Evolutionary conservation across 139 green algal species (phyloP), one percentile per base, ranked within the genome.

Genomic region (Ostreobium quekettii): DNA sequence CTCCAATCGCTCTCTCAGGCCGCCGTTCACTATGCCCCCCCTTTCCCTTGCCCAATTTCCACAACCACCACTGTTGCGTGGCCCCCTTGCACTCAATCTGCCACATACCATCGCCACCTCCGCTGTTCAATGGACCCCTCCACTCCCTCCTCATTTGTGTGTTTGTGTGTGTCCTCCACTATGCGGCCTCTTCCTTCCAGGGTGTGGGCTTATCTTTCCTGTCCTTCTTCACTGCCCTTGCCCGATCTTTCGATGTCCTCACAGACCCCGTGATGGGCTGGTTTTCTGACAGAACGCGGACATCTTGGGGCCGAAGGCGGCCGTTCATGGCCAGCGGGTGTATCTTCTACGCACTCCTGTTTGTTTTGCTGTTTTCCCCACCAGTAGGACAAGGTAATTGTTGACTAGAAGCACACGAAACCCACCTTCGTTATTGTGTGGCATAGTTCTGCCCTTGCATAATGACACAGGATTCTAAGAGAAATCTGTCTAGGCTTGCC

Each of bases 151-250:
- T 32, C 35, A 48, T 35, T 5, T 33, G 36, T 29, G 32, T 39
- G 49, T 33, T 46, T 33, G 37, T 39, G 28, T n/a, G n/a, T n/a
- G n/a, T n/a, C n/a, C n/a, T n/a, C n/a, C n/a, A 66, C 22, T 38
- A 58, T 60, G 6, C 36, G 7, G 19, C 32, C 5, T 59, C 63
- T 64, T 35, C 47, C 4, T 29, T 64, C 4, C 56, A 72, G 57
- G 73, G 73, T 15, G 70, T 64, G 6, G 64, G 39, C 39, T 69
- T 79, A 11, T 38, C 73, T 4, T 74, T 75, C 48, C 62, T 79
- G 22, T 66, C 66, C 6, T 79, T 79, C 61, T 79, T 79, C 73
- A 79, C 60, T 11, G 73, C 73, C 32, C 35, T 71, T 42, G 67
- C 73, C 2, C 57, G 73, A 7, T 71, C 57, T n/a, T 68, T 71